Evolutionary conservation across 768 basidiomycete genomes (phyloP), one percentile per base, ranked within the genome.

Genomic region (button mushroom (Agaricus bisporus)): DNA sequence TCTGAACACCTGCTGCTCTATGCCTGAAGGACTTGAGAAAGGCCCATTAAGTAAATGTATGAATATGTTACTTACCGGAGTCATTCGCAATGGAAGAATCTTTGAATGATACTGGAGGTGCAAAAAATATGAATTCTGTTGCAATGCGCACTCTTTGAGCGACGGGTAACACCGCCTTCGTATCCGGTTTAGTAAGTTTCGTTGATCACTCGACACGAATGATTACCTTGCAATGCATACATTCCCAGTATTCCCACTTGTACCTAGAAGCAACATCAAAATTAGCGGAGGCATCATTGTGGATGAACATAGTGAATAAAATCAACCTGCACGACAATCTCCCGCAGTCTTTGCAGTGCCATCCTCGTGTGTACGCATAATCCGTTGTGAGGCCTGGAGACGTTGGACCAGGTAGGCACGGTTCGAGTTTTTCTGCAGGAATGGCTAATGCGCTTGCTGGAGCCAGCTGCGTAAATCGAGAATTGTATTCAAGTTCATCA

Each of bases 221-320:
- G 15, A 18, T 38, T 65, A 88, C 88, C 15, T 71, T 60, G 62
- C 88, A 91, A 52, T 72, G 61, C 29, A 72, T 66, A 60, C 89
- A 92, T 63, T 86, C 78, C 80, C 86, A 89, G 46, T 75, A 62
- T 62, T 87, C 79, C 88, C 88, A 90, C 66, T 83, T 85, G 49
- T 65, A 82, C 59, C 89, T 91, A 54, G 5, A 39, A 42, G 9
- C n/a, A 45, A 17, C 44, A 41, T 35, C 48, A 47, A 38, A 35
- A 59, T 54, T 58, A 36, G 5, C 25, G 26, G 10, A 36, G 42
- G 43, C 18, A 3, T 36, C 45, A 32, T 4, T 37, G 14, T 36
- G 17, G 29, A 53, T 38, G 29, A 18, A 20, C 75, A 45, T 17
- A 14, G 38, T 39, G 38, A 39, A 44, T 44, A 5, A n/a, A 22